Evolutionary conservation across 495 filamentous ascomycete genomes (phyloP).

Genomic region (Copromyces sp.): DNA sequence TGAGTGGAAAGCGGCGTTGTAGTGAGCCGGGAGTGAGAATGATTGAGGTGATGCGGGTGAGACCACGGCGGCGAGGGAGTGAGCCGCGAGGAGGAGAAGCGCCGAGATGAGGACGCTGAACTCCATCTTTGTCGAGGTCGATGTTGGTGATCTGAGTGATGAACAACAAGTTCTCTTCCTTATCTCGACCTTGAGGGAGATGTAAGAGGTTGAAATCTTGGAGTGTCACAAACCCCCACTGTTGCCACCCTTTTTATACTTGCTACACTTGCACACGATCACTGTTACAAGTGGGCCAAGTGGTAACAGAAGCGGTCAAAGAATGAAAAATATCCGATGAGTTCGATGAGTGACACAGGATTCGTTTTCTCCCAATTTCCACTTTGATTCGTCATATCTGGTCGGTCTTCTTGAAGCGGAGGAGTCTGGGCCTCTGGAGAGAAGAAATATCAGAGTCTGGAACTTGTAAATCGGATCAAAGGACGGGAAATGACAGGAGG

Average conservation of each 20-base stretch:
- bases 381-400: background rate
- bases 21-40: background rate
- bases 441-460: background rate
- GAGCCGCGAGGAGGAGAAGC: background rate
- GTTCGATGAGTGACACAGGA: background rate
- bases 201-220: background rate
- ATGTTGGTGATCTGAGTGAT: background rate
- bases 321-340: background rate
- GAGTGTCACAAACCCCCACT: background rate
- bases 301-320: background rate
- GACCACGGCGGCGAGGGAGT: background rate
- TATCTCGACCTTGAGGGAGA: background rate
- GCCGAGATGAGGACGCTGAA: background rate
- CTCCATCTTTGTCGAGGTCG: background rate
- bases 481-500: background rate
- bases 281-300: background rate
- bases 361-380: background rate
- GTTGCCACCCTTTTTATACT: background rate
- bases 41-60: background rate
- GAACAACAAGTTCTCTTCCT: background rate
- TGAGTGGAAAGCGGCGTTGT: background rate
- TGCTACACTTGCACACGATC: background rate
- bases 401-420: background rate
- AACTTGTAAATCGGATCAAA: background rate
- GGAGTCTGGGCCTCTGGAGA: background rate